Evolutionary conservation across 495 filamentous ascomycete genomes (phyloP), one percentile per base, ranked within the genome.

Genomic region (Hypoxylon intermedium): DNA sequence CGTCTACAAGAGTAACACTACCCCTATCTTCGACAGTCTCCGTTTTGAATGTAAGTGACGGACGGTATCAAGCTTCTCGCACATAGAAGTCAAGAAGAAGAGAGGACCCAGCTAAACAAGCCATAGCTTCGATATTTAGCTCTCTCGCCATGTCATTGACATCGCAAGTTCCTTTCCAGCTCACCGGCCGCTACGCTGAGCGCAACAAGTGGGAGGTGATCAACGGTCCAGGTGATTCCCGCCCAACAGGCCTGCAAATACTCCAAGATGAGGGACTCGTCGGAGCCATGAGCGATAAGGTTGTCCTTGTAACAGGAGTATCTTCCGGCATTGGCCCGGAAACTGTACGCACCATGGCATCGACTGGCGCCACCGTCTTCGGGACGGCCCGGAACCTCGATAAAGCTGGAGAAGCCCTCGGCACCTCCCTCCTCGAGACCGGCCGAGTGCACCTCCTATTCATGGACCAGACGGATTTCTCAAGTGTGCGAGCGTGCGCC

Each of bases 291-390:
- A 43, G 42, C 1, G 74, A 74, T 68, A 81, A 82, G 64, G 73
- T 79, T 33, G 68, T 79, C 34, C 63, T 84, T 9, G 75, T 85
- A 48, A 84, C 82, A 0, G 83, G 82, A 7, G 74, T 73, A 26
- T 80, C 80, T 0, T 77, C 78, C 1, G 82, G 82, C 6, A 76
- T 84, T 5, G 82, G 82, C 1, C 65, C 79, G 34, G 75, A 82
- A 50, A 84, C 82, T 3, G 80, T 78, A 2, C 71, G 65, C 13
- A 80, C 79, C 0, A 52, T 86, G 18, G 70, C 72, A 9, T 67
- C 67, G 7, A 77, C 82, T 0, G 82, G 80, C 13, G 78, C 80
- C 6, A 77, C 70, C 16, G 62, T 84, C 34, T 79, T 76, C 65
- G 64, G 71, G 13, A 78, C 73, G 34, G 72, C 75, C 36, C 70